Conservation (phyloP, 2,329 filamentous ascomycete genomes). For the Zarea fungicola region DNA sequence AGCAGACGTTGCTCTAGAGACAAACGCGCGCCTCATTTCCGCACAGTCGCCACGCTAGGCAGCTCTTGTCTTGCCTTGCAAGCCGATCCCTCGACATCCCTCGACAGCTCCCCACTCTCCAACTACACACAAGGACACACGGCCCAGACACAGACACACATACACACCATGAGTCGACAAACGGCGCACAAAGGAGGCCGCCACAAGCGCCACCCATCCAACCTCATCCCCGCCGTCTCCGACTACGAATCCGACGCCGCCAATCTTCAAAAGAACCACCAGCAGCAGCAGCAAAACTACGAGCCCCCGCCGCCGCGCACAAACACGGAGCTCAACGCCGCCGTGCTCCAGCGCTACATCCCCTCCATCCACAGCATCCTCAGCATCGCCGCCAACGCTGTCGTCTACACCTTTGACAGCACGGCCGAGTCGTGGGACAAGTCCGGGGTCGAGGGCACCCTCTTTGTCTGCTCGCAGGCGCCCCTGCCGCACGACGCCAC, state of each 20-base stretch:
- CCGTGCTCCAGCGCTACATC: constrained; percentile 76
- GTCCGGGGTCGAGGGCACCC: constrained; percentile 74
- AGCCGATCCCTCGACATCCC: not conserved
- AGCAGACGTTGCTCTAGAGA: too few relatives aligned
- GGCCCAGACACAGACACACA: too few relatives aligned
- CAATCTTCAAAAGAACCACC: too few relatives aligned
- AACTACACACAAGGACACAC: too few relatives aligned
- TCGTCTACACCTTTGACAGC: constrained; percentile 74
- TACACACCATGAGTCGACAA: constrained; percentile 36
- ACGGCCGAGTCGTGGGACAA: constrained; percentile 73
- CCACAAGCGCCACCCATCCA: constrained; percentile 38
- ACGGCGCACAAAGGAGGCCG: constrained; percentile 34
- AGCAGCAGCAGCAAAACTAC: constrained; percentile 28
- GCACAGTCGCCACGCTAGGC: too few relatives aligned
- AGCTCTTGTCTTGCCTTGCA: too few relatives aligned
- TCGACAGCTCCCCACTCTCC: not conserved
- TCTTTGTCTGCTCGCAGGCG: constrained; percentile 74
- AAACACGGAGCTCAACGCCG: constrained; percentile 82
- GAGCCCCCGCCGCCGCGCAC: constrained; percentile 54
- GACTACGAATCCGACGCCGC: constrained; percentile 65
- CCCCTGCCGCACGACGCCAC: constrained; percentile 32
- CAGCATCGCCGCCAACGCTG: constrained; percentile 77
- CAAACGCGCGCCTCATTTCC: too few relatives aligned
- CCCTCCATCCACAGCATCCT: constrained; percentile 68
- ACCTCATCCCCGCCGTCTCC: constrained; percentile 37